phyloP scores from a whole-genome alignment of 2,329 filamentous ascomycete species.

The Septoria petroselini region DNA sequence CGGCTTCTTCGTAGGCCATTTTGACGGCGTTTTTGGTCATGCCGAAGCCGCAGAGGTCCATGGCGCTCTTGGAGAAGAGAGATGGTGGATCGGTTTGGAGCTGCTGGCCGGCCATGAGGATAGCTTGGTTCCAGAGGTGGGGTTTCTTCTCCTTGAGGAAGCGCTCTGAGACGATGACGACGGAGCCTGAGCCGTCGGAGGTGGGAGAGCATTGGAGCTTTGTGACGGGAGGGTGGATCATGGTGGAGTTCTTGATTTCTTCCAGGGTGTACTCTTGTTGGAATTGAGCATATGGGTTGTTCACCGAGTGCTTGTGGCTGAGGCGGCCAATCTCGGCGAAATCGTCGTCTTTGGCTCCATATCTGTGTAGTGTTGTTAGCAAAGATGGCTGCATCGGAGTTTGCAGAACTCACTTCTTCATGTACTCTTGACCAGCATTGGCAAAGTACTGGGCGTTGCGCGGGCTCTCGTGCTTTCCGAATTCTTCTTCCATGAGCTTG shows the following conservation, averaged over 20 bases:
- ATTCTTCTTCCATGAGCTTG: slow-evolving; percentile 51
- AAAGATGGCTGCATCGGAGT: neutral
- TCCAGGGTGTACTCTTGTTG: slow-evolving; percentile 85
- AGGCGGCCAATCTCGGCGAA: slow-evolving; percentile 92
- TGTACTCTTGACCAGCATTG: slow-evolving; percentile 90
- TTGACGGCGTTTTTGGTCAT: slow-evolving; percentile 73
- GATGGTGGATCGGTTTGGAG: slow-evolving; percentile 78
- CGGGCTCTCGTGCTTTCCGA: slow-evolving; percentile 28
- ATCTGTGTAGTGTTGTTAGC: slow-evolving; percentile 38
- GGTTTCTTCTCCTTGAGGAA: slow-evolving; percentile 84
- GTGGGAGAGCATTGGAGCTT: slow-evolving; percentile 99
- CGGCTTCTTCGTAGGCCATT: slow-evolving; percentile 71
- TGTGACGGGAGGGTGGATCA: slow-evolving; percentile 82
- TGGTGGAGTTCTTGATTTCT: slow-evolving; percentile 70
- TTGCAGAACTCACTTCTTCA: slow-evolving; percentile 62
- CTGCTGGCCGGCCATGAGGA: slow-evolving; percentile 83
- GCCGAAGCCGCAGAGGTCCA: slow-evolving; percentile 84
- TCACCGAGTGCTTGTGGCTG: slow-evolving; percentile 87
- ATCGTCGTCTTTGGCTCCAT: slow-evolving; percentile 77
- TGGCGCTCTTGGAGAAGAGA: slow-evolving; percentile 74
- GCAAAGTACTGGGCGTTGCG: slow-evolving; percentile 73
- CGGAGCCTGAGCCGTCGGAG: slow-evolving; percentile 85
- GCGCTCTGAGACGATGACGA: slow-evolving; percentile 79
- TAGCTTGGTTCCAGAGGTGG: slow-evolving; percentile 75
- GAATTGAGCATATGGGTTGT: slow-evolving; percentile 98